Evolutionary conservation across 176 grass and related monocot genomes (phyloP).

Genomic region (Otatea glauca): DNA sequence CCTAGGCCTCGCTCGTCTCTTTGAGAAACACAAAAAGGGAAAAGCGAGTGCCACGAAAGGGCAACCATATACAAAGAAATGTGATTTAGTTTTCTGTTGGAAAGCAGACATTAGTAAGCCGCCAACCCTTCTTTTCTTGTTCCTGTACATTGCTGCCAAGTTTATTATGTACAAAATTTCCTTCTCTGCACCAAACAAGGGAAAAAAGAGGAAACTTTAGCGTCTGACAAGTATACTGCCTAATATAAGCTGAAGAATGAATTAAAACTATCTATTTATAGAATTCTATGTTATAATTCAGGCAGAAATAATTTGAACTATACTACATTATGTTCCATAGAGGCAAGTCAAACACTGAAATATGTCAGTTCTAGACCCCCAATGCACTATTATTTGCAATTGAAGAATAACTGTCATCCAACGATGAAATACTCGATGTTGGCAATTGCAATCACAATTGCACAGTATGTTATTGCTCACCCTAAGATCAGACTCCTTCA

Average conservation of each 20-base stretch:
- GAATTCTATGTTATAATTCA: neutral
- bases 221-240: neutral
- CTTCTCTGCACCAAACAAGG: slow-evolving; percentile 60
- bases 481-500: slow-evolving; percentile 61
- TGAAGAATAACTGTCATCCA: slow-evolving; percentile 4
- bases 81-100: slow-evolving; percentile 18
- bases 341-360: slow-evolving; percentile 5
- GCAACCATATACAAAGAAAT: slow-evolving; percentile 46
- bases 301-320: neutral
- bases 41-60: slow-evolving; percentile 3
- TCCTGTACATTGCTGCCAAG: slow-evolving; percentile 50
- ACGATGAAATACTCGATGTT: neutral
- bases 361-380: slow-evolving; percentile 29
- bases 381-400: neutral
- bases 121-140: slow-evolving; percentile 31
- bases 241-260: slow-evolving; percentile 1
- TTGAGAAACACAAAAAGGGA: slow-evolving; percentile 29
- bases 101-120: slow-evolving; percentile 42
- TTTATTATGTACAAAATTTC: slow-evolving; percentile 64
- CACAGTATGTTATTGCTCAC: slow-evolving; percentile 48
- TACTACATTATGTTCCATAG: neutral
- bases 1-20: slow-evolving; percentile 23
- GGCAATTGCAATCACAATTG: neutral
- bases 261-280: neutral
- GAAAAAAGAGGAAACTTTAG: neutral